Evolutionary conservation across 441 rosid species (phyloP).

Genomic region (Hura crepitans): DNA sequence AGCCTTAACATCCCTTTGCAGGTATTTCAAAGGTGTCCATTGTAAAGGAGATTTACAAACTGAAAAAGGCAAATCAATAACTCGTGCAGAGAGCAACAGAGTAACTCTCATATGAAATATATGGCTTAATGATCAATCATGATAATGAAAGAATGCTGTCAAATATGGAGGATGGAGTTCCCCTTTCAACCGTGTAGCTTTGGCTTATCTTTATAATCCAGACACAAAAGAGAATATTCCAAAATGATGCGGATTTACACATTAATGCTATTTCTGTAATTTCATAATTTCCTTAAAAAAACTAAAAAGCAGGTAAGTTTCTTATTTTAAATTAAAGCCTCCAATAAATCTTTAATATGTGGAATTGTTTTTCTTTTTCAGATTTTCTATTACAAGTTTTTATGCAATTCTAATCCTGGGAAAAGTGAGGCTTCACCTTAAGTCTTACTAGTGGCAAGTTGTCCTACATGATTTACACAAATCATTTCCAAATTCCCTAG

Average conservation of each 20-base stretch:
- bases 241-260: neutral
- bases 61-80: neutral
- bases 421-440: neutral
- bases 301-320: neutral
- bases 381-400: neutral
- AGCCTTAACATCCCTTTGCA: neutral
- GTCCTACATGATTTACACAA: neutral
- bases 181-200: neutral
- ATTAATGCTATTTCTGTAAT: neutral
- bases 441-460: neutral
- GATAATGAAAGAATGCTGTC: neutral
- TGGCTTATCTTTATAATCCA: neutral
- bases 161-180: neutral
- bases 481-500: neutral
- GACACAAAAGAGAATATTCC: neutral
- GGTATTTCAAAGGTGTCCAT: neutral
- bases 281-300: neutral
- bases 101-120: neutral
- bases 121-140: neutral
- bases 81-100: neutral
- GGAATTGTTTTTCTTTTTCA: neutral
- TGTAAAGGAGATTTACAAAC: neutral
- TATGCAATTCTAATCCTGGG: neutral
- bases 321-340: neutral
- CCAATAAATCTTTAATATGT: neutral